These are phyloP conservation scores for Pseudogymnoascus sp. DNA, from an alignment of 2,329 filamentous ascomycete species.

Conservation along the genomic window DNA sequence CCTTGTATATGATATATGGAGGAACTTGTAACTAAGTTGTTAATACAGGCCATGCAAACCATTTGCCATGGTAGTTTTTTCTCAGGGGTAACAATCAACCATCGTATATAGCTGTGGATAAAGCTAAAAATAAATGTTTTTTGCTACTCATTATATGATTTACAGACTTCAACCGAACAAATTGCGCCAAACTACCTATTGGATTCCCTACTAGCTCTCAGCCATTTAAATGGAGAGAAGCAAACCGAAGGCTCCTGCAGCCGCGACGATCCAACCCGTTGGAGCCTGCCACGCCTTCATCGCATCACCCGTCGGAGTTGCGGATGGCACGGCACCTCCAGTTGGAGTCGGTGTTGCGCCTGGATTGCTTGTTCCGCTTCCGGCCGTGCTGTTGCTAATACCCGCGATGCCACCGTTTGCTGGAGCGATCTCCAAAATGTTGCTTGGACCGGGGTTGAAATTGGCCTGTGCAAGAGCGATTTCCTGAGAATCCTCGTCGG, in stretches of 20 bases:
- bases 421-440: neutral
- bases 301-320: neutral
- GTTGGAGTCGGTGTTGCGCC: neutral
- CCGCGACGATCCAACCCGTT: constrained; percentile 13
- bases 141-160: neutral
- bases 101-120: neutral
- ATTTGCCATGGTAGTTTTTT: neutral
- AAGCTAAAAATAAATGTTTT: neutral
- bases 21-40: neutral
- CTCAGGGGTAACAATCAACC: neutral
- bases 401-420: neutral
- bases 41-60: neutral
- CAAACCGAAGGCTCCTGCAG: neutral
- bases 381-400: neutral
- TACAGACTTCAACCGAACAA: neutral
- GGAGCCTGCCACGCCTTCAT: neutral
- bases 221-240: neutral
- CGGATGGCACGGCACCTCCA: neutral
- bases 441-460: constrained; percentile 29
- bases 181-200: neutral
- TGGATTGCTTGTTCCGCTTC: neutral
- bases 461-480: constrained; percentile 45
- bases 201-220: neutral
- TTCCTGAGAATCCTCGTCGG: constrained; percentile 41
- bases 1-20: neutral